Evolutionary conservation across 768 basidiomycete genomes (phyloP).

Genomic region (Cystofilobasidium bisporidii): DNA sequence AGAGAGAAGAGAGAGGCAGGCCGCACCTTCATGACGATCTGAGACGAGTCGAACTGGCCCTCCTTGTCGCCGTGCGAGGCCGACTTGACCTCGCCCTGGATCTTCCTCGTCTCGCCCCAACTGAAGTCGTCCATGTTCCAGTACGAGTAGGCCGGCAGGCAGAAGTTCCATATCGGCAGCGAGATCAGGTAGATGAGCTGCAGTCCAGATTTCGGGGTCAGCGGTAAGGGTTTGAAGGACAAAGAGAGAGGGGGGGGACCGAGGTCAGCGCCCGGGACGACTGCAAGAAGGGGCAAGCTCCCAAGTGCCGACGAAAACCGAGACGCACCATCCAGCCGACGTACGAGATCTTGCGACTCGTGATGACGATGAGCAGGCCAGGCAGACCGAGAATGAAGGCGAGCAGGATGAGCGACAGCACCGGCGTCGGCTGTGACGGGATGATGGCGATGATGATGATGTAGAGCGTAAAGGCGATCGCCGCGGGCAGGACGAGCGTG

Average conservation of each 20-base stretch:
- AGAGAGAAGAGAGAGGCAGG: too few species aligned
- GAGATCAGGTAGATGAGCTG: constrained; percentile 67
- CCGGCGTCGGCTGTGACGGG: constrained; percentile 60
- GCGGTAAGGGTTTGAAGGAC: too few species aligned
- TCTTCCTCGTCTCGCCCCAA: constrained; percentile 87
- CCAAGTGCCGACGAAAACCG: background rate
- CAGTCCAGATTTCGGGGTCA: too few species aligned
- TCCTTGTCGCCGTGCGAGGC: constrained; percentile 79
- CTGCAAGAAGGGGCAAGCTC: background rate
- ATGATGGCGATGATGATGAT: constrained; percentile 81
- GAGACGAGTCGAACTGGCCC: constrained; percentile 89
- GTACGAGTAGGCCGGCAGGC: constrained; percentile 90
- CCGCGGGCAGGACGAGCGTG: constrained; percentile 90
- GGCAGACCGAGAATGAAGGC: constrained; percentile 93
- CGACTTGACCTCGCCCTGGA: constrained; percentile 58
- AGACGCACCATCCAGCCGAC: constrained; percentile 61
- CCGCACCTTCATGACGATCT: constrained; percentile 81
- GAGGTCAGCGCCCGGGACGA: too few species aligned
- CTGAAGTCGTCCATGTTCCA: constrained; percentile 98
- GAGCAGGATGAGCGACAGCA: constrained; percentile 80
- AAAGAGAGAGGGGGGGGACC: background rate
- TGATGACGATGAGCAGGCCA: constrained; percentile 88
- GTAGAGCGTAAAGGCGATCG: constrained; percentile 93
- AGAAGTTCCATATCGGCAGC: constrained; percentile 92
- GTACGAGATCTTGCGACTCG: constrained; percentile 84